Evolutionary conservation across 805 yeast species (phyloP), one percentile per base, ranked within the genome.

Genomic region (Saturnispora sanitii): DNA sequence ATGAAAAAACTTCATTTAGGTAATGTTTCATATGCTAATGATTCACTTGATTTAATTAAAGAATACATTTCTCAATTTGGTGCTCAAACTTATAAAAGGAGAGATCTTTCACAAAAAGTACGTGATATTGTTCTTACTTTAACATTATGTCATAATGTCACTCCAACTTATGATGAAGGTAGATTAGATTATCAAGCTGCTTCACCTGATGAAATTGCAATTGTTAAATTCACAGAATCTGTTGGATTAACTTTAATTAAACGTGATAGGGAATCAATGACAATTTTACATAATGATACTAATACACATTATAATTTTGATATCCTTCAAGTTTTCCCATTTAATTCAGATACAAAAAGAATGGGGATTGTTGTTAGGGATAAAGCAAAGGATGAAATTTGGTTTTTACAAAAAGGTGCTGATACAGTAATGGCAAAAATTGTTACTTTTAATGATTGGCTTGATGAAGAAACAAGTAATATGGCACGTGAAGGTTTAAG

Each of bases 401-500:
- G 88, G 88, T 92, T 94, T 56, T 66, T 82, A 56, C 74, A 83
- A 54, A 92, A 92, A 57, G 99, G 99, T 47, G 99, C 99, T 3
- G 99, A 92, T 58, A 79, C 94, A 0, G 96, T 87, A 5, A 92
- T 92, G 96, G 61, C 74, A 13, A 70, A 66, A 19, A 83, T 90
- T 45, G 97, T 92, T 11, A 81, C 77, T 50, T 71, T 71, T 30
- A 87, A 80, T 56, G 97, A 90, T 57, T 92, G 99, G 99, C 64
- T 92, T 20, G 98, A 94, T 44, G 99, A 92, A 63, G 99, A 92
- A 60, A 86, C 95, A 0, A 80, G 87, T 16, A 92, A 92, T 53
- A 87, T 92, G 96, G 97, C 98, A 1, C 77, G 98, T 46, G 99
- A 92, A 64, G 99, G 99, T 15, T 69, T 92, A 47, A 75, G 99